These are phyloP conservation scores for Volvox carteri DNA, from an alignment of 163 green algal genomes.

Conservation along the genomic window DNA sequence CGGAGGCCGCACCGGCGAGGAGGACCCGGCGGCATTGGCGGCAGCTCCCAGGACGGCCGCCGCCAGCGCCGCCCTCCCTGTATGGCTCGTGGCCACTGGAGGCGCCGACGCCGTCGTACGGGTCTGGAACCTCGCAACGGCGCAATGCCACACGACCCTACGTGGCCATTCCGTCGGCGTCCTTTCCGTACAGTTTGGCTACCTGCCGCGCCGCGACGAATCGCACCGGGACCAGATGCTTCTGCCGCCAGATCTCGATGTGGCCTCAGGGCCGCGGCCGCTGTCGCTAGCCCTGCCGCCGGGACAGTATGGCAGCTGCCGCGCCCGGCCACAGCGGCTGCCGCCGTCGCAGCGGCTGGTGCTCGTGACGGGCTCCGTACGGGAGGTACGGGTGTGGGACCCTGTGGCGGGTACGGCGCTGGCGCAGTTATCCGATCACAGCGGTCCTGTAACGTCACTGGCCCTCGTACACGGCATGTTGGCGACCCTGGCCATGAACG, in stretches of 20 bases:
- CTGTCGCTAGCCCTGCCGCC: conserved; percentile 29
- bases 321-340: conserved; percentile 6
- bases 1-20: background rate
- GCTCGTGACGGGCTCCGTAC: conserved; percentile 39
- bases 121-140: conserved; percentile 42
- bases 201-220: conserved; percentile 13
- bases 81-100: conserved; percentile 51
- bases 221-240: background rate
- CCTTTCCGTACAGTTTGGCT: conserved; percentile 45
- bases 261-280: background rate
- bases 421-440: conserved; percentile 33
- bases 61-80: background rate
- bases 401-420: background rate
- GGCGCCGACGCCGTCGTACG: conserved; percentile 53
- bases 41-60: background rate
- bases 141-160: conserved; percentile 1
- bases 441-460: conserved; percentile 30
- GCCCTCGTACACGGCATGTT: conserved; percentile 18
- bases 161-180: conserved; percentile 40
- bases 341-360: conserved; percentile 48
- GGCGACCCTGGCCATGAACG: conserved; percentile 52
- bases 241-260: conserved; percentile 28
- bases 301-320: conserved; percentile 30
- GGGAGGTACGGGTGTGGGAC: conserved; percentile 55
- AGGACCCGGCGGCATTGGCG: background rate